phyloP scores from a whole-genome alignment of 495 filamentous ascomycete genomes.

The Thozetella sp. region DNA sequence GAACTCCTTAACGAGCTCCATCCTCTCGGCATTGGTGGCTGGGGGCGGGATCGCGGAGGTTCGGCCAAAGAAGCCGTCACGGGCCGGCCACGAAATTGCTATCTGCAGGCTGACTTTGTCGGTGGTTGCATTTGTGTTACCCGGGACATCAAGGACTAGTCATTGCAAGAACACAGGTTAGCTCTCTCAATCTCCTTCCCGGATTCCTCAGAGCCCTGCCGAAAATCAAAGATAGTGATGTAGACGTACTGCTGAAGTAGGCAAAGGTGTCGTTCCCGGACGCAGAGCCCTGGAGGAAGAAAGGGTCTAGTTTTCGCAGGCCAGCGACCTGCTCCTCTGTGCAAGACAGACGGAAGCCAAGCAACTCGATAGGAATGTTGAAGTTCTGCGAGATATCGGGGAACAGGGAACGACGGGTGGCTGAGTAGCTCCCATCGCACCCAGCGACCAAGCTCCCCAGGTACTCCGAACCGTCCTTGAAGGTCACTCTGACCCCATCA shows the following conservation, averaged over 20 bases:
- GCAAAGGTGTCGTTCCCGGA: slow-evolving; percentile 54
- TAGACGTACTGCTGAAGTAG: slow-evolving; percentile 29
- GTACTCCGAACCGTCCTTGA: slow-evolving; percentile 26
- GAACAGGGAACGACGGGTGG: slow-evolving; percentile 21
- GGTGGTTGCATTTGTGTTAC: slow-evolving; percentile 12
- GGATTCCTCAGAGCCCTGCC: neutral
- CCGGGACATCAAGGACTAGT: slow-evolving; percentile 32
- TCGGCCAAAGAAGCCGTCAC: slow-evolving; percentile 21
- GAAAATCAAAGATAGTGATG: neutral
- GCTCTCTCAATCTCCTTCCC: neutral
- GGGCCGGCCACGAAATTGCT: slow-evolving; percentile 52
- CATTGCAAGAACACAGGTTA: neutral
- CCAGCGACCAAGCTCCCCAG: slow-evolving; percentile 25
- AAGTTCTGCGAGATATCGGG: slow-evolving; percentile 13
- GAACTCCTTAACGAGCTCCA: slow-evolving; percentile 54
- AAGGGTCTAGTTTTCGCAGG: slow-evolving; percentile 50
- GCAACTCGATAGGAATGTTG: slow-evolving; percentile 24
- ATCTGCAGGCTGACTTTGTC: slow-evolving; percentile 44
- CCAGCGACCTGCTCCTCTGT: slow-evolving; percentile 26
- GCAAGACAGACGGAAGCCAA: slow-evolving; percentile 28
- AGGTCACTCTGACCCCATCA: slow-evolving; percentile 19
- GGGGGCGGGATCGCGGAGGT: slow-evolving; percentile 36
- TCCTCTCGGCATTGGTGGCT: slow-evolving; percentile 30
- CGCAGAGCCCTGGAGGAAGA: slow-evolving; percentile 62
- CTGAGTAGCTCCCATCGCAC: slow-evolving; percentile 31